These are phyloP conservation scores for Colletotrichum sp. DNA, from an alignment of 2,329 filamentous ascomycete genomes.

Conservation along the genomic window DNA sequence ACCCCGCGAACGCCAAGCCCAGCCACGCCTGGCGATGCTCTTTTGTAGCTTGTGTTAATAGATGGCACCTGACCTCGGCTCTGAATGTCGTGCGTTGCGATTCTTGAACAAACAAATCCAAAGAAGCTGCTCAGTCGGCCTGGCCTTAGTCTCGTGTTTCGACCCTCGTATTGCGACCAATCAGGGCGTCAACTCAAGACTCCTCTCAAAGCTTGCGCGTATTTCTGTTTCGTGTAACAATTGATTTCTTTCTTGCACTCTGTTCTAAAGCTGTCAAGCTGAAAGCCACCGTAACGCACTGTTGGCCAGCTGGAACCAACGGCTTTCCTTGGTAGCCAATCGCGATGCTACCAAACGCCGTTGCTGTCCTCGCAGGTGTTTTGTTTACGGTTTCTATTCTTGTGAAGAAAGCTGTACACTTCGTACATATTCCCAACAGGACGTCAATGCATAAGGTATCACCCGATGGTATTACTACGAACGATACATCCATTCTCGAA, in stretches of 20 bases:
- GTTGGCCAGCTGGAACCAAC: not conserved
- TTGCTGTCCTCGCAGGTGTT: not conserved
- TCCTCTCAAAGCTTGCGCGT: not conserved
- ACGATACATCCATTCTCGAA: not conserved
- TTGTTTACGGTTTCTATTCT: not conserved
- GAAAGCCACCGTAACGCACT: not conserved
- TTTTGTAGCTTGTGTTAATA: not conserved
- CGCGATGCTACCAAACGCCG: not conserved
- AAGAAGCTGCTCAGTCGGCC: not conserved
- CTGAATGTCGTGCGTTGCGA: not conserved
- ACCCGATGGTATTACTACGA: accelerated
- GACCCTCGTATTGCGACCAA: not conserved
- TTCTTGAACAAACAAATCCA: not conserved
- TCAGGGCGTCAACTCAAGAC: not conserved
- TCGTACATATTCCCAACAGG: not conserved
- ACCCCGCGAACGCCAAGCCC: not conserved
- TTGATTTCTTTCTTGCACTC: not conserved
- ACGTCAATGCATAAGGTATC: not conserved
- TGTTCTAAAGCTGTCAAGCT: not conserved
- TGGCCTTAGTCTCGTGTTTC: not conserved
- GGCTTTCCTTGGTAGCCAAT: not conserved
- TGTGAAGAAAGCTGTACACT: accelerated
- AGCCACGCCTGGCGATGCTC: not conserved
- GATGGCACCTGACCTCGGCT: not conserved
- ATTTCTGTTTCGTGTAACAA: not conserved